Evolutionary conservation across 2,329 filamentous ascomycete species (phyloP).

Genomic region (Colletotrichum abscissum): DNA sequence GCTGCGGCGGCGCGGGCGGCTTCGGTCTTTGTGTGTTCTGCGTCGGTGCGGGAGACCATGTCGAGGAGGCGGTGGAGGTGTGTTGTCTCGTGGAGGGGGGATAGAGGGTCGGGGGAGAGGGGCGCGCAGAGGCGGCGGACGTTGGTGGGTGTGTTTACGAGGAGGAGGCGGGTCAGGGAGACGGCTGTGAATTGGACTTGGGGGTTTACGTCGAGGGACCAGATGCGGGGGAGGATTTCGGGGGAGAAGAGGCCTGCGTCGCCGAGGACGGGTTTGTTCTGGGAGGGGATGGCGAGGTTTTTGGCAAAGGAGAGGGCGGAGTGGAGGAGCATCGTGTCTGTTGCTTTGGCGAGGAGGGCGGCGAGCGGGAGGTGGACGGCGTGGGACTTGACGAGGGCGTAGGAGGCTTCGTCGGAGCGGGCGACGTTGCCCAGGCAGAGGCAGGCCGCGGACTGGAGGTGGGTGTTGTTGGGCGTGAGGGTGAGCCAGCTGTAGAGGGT

Average conservation of each 20-base stretch:
- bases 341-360: constrained; percentile 47
- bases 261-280: constrained; percentile 65
- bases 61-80: constrained; percentile 50
- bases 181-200: constrained; percentile 65
- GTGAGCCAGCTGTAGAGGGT: constrained; percentile 61
- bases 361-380: constrained; percentile 57
- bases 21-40: constrained; percentile 68
- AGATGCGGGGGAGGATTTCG: constrained; percentile 62
- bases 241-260: constrained; percentile 56
- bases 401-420: constrained; percentile 66
- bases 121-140: constrained; percentile 60
- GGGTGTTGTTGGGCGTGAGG: constrained; percentile 44
- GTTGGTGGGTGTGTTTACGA: constrained; percentile 64
- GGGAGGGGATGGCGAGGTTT: constrained; percentile 69
- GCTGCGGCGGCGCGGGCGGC: constrained; percentile 64
- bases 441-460: constrained; percentile 68
- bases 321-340: constrained; percentile 65
- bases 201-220: constrained; percentile 60
- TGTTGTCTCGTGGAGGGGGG: constrained; percentile 42
- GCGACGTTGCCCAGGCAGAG: constrained; percentile 71
- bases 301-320: constrained; percentile 70
- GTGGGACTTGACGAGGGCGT: constrained; percentile 58
- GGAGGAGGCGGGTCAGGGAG: constrained; percentile 67
- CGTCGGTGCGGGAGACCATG: constrained; percentile 51
- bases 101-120: constrained; percentile 46